Base-by-base conservation (phyloP, 495 filamentous ascomycete genomes). In the Xylaria palmicola region DNA sequence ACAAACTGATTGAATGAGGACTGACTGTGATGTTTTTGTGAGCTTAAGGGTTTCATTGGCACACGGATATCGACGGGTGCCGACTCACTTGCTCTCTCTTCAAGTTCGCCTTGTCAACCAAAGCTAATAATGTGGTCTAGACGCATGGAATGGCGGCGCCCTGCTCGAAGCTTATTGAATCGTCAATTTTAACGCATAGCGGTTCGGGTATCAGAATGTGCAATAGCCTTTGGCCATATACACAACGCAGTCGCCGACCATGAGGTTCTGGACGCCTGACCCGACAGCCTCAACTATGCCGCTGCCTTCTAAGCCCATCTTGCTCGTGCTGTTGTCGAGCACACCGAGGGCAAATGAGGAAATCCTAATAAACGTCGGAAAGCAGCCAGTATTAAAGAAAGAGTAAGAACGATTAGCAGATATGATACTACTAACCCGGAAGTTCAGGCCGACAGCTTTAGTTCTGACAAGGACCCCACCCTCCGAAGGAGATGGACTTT, bases 1-100 rank as follows among this genome's bases (percentile, higher is more conserved):
- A 1, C 82, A 74, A 4, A 79, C 86, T 1, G 75, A 73, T 56
- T 88, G 83, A 26, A 90, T 84, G n/a, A 90, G 72, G 0, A 88
- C 76, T 0, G 68, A 75, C 59, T 87, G 85, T 19, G 9, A n/a
- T 1, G 34, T 3, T 9, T 22, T 12, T 26, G n/a, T n/a, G n/a
- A n/a, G n/a, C n/a, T n/a, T n/a, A n/a, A n/a, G n/a, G n/a, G n/a
- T n/a, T n/a, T n/a, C n/a, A n/a, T n/a, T n/a, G n/a, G n/a, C n/a
- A n/a, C n/a, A n/a, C n/a, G n/a, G n/a, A n/a, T n/a, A n/a, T n/a
- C n/a, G n/a, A n/a, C n/a, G n/a, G n/a, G n/a, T n/a, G n/a, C n/a
- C n/a, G n/a, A n/a, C 55, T 34, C 15, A 63, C 61, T 58, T 68
- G 76, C 9, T 60, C 76, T 30, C 68, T 59, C 32, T 49, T 3